Evolutionary conservation across 768 basidiomycete genomes (phyloP), one percentile per base, ranked within the genome.

Genomic region (Podaxis sp.): DNA sequence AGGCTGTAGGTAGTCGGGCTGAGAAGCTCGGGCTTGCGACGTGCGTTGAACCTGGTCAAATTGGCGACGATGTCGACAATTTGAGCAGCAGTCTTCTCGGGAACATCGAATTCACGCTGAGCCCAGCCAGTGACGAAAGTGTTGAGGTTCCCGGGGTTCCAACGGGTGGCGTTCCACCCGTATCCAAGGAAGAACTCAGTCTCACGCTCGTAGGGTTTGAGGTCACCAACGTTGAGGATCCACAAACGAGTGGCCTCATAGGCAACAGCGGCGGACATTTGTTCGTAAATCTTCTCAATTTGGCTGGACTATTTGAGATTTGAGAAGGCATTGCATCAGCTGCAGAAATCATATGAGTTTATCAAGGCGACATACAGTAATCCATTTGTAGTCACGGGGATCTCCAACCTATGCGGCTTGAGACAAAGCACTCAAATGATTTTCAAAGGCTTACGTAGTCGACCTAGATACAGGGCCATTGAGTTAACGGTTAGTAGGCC

Each of bases 141-240:
- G 36, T 82, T 71, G 51, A 87, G 68, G 68, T 87, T 88, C 64
- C 81, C 76, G 5, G 75, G 78, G 15, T 77, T 79, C 83, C 85
- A 91, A 13, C 77, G 71, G 0, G 84, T 76, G 0, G 83, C 71
- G 66, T 92, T 81, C 80, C 84, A 90, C 2, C 82, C 88, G 49
- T 82, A 82, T 15, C 74, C 78, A 66, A 91, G 73, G 80, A 88
- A 90, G 71, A 87, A 89, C 66, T 90, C 88, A 33, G 79, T 86
- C 57, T 87, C 83, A 57, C 87, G 83, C 67, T 92, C 90, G 64
- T 87, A 87, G 2, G 88, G 88, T 70, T 90, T 90, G 57, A 92
- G 73, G 67, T 90, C 88, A 15, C 90, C 90, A 59, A 92, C 88
- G 70, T 90, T 92, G 59, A 92, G 72, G 49, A 92, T 82, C 87